Conservation (phyloP, 495 filamentous ascomycete genomes). For the Penicillium taxi region DNA sequence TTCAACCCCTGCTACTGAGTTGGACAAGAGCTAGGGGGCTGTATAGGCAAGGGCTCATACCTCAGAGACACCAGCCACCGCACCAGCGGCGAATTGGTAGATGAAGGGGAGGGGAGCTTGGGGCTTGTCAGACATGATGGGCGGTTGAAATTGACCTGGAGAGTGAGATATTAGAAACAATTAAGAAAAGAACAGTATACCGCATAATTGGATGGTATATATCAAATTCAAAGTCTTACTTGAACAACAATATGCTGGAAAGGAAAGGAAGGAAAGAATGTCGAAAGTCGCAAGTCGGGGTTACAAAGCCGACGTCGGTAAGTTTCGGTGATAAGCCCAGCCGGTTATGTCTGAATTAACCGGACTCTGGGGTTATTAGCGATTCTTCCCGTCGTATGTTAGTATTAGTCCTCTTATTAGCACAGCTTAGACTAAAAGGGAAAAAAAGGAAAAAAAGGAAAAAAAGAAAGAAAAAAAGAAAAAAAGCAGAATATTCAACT, state of each 20-base stretch:
- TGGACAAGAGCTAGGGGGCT: neutral
- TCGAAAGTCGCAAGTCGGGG: slow-evolving; percentile 12
- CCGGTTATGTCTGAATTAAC: too few relatives aligned
- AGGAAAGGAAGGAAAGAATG: slow-evolving; percentile 9
- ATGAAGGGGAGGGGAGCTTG: slow-evolving; percentile 68
- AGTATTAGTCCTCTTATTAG: slow-evolving; percentile 3
- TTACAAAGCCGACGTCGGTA: slow-evolving; percentile 21
- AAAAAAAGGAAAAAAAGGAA: too few relatives aligned
- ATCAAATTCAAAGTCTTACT: slow-evolving; percentile 5
- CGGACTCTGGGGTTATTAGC: too few relatives aligned
- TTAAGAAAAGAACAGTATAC: too few relatives aligned
- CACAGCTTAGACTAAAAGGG: too few relatives aligned
- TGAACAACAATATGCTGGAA: slow-evolving; percentile 8
- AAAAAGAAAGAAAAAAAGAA: too few relatives aligned
- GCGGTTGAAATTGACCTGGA: slow-evolving; percentile 1
- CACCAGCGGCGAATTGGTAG: slow-evolving; percentile 83
- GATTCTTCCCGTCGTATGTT: slow-evolving; percentile 5
- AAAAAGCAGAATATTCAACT: too few relatives aligned
- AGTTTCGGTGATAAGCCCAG: slow-evolving; percentile 16
- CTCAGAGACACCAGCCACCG: slow-evolving; percentile 88
- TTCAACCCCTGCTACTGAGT: neutral
- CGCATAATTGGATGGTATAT: too few relatives aligned
- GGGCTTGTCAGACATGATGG: slow-evolving; percentile 49
- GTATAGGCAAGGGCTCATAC: slow-evolving; percentile 37
- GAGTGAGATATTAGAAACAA: too few relatives aligned